These are phyloP conservation scores for Cercophora scortea DNA, from an alignment of 495 filamentous ascomycete species.

Conservation along the genomic window DNA sequence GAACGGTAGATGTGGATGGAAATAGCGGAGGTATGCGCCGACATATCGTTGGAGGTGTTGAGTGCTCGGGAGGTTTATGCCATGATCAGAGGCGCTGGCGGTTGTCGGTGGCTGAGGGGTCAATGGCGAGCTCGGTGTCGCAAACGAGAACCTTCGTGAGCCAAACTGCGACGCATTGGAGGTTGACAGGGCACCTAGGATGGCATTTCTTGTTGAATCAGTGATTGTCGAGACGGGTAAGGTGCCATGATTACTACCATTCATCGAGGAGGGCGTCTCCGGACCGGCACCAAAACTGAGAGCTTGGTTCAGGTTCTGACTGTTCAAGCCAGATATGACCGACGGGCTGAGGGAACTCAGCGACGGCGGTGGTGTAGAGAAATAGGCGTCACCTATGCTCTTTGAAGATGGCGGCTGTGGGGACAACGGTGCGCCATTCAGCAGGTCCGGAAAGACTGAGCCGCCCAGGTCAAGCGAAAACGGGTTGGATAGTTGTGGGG, in stretches of 20 bases:
- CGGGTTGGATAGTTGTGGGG: constrained; percentile 48
- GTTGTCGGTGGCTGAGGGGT: constrained; percentile 44
- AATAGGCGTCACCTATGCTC: constrained; percentile 45
- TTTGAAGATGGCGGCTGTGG: constrained; percentile 52
- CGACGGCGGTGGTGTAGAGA: constrained; percentile 56
- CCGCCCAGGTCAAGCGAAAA: constrained; percentile 55
- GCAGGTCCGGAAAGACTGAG: constrained; percentile 50
- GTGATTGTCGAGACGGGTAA: constrained; percentile 67
- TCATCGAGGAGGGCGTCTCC: constrained; percentile 63
- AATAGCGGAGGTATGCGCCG: constrained; percentile 84
- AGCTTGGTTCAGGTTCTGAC: constrained; percentile 50
- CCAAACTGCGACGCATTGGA: constrained; percentile 68
- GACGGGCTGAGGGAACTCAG: constrained; percentile 54
- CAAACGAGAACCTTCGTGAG: constrained; percentile 69
- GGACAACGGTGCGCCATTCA: constrained; percentile 52
- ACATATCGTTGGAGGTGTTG: constrained; percentile 89
- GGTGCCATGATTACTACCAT: constrained; percentile 50
- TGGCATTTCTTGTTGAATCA: constrained; percentile 83
- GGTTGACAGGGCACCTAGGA: constrained; percentile 63
- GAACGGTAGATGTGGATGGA: constrained; percentile 92
- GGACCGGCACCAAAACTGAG: constrained; percentile 53
- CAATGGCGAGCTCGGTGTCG: constrained; percentile 57
- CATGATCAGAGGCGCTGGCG: constrained; percentile 42
- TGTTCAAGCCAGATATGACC: constrained; percentile 40
- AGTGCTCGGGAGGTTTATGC: constrained; percentile 66